A percentile compares a stretch with the other conserved stretches of the same genome.
phyloP scores from a whole-genome alignment of 441 rosid genomes.

The Brassica balearica region DNA sequence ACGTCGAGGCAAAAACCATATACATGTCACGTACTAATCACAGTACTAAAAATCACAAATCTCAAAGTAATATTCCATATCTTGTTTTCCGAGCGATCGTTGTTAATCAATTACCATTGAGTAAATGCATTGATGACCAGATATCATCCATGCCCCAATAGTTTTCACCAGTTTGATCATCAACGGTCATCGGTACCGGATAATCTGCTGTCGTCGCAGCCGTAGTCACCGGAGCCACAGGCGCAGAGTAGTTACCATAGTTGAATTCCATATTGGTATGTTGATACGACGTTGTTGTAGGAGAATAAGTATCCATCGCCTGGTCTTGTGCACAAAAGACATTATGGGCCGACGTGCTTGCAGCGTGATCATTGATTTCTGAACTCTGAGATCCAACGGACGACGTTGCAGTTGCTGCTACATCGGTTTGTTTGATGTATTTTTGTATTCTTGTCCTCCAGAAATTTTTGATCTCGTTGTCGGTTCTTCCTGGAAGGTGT shows the following conservation, averaged over 20 bases:
- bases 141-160: constrained; percentile 94
- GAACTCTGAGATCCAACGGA: constrained; percentile 51
- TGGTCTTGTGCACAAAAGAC: constrained; percentile 49
- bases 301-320: constrained; percentile 54
- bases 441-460: constrained; percentile 99
- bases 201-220: constrained; percentile 41
- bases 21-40: constrained; percentile 34
- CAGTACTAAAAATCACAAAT: constrained; percentile 38
- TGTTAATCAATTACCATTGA: constrained; percentile 58
- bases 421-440: constrained; percentile 72
- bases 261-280: constrained; percentile 42
- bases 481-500: constrained; percentile 97
- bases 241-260: constrained; percentile 43
- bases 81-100: constrained; percentile 1
- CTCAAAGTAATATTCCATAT: constrained; percentile 27
- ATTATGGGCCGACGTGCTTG: constrained; percentile 61
- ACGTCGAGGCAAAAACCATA: constrained; percentile 37
- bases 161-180: constrained; percentile 60
- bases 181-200: constrained; percentile 44
- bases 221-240: constrained; percentile 21
- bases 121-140: constrained; percentile 88
- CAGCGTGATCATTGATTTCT: constrained; percentile 58
- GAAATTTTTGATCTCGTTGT: constrained; percentile 92
- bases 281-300: constrained; percentile 51
- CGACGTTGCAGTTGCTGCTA: constrained; percentile 38